A percentile compares a stretch with the other conserved stretches of the same genome.
Evolutionary conservation across 139 green algal genomes (phyloP).

Genomic region (Cymbomonas tetramitiformis): DNA sequence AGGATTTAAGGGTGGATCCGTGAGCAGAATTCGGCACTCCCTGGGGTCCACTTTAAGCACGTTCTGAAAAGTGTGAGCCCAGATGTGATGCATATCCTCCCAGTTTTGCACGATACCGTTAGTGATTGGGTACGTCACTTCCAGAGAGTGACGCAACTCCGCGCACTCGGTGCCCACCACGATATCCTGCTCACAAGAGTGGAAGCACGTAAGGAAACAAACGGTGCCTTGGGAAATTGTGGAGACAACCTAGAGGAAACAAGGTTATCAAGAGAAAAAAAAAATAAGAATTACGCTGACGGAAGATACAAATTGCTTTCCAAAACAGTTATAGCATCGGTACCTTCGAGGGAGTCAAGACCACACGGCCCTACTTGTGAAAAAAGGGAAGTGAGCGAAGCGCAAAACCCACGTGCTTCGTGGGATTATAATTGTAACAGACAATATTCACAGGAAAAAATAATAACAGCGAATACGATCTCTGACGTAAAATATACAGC

Average conservation of each 20-base stretch:
- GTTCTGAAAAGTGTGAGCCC: slow-evolving; percentile 42
- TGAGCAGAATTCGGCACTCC: slow-evolving; percentile 47
- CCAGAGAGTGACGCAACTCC: slow-evolving; percentile 31
- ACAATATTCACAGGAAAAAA: too few relatives aligned
- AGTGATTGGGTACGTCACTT: slow-evolving; percentile 51
- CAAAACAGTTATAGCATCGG: too few relatives aligned
- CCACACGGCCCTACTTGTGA: too few relatives aligned
- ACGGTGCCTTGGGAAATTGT: background rate
- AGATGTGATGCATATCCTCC: slow-evolving; percentile 51
- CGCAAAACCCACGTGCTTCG: too few relatives aligned
- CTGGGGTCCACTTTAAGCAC: slow-evolving; percentile 28
- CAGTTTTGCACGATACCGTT: slow-evolving; percentile 57
- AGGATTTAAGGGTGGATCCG: slow-evolving; percentile 49
- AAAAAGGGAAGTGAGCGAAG: too few relatives aligned
- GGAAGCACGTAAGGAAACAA: background rate
- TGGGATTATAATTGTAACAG: too few relatives aligned
- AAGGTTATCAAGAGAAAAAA: too few relatives aligned
- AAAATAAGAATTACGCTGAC: too few relatives aligned
- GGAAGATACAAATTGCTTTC: too few relatives aligned
- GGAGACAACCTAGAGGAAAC: background rate
- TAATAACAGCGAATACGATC: too few relatives aligned
- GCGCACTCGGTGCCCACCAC: slow-evolving; percentile 38
- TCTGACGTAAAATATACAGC: too few relatives aligned
- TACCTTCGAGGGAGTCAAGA: too few relatives aligned
- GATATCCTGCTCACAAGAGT: slow-evolving; percentile 20